These are phyloP conservation scores for Strobilomyces dryophilus DNA, from an alignment of 768 basidiomycete genomes.

Conservation along the genomic window DNA sequence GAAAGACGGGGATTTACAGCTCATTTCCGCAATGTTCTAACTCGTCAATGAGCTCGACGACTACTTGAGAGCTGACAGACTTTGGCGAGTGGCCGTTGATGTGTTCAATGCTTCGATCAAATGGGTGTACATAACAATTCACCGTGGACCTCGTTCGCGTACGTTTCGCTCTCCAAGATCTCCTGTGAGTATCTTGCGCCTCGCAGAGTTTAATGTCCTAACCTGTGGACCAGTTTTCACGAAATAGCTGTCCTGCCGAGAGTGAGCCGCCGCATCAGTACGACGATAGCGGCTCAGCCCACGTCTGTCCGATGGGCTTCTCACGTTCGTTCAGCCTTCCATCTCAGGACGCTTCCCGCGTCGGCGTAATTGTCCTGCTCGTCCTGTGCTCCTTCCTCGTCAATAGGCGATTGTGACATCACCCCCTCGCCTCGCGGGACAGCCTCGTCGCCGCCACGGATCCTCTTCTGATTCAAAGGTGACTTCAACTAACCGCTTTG, in stretches of 20 bases:
- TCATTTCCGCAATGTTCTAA: neutral
- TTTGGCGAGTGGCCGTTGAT: no score
- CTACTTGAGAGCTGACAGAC: neutral
- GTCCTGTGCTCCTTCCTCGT: neutral
- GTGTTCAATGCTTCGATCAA: neutral
- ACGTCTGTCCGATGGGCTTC: conserved; percentile 6
- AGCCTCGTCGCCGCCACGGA: neutral
- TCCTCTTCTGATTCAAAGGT: neutral
- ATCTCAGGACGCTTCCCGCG: conserved; percentile 4
- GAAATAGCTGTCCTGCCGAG: conserved; percentile 4
- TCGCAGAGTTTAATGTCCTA: conserved; percentile 14
- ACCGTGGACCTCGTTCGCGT: conserved; percentile 5
- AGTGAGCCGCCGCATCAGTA: neutral
- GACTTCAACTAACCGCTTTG: neutral
- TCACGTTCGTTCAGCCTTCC: conserved; percentile 20
- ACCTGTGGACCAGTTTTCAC: conserved; percentile 7
- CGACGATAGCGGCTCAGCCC: neutral
- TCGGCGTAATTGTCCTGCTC: neutral
- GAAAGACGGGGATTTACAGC: neutral
- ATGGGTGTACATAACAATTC: conserved; percentile 8
- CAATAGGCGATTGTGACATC: neutral
- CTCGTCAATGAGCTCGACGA: conserved; percentile 2
- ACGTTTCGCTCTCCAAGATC: neutral
- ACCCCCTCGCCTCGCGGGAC: conserved; percentile 2
- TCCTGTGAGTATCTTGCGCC: conserved; percentile 15